A percentile compares a stretch with the other conserved stretches of the same genome.
Conservation (phyloP, 345 rosid genomes). For the Acer campestre region DNA sequence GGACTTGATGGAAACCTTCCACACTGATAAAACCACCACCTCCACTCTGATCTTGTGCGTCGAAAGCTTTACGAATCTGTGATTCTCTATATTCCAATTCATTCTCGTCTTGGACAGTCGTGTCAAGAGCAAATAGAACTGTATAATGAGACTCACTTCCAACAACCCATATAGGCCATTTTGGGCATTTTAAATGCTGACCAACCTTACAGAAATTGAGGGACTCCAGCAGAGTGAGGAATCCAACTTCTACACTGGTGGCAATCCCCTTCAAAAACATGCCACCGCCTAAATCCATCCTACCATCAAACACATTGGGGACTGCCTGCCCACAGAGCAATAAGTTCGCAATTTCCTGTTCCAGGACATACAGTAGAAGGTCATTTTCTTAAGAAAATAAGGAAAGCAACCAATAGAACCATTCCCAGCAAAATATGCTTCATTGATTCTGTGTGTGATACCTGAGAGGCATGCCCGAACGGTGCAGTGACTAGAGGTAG, state of each 20-base stretch:
- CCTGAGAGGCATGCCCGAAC: conserved; percentile 99
- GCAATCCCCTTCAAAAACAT: conserved; percentile 92
- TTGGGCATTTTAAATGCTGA: conserved; percentile 85
- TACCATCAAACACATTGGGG: conserved; percentile 92
- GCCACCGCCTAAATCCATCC: conserved; percentile 97
- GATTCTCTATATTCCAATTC: conserved; percentile 93
- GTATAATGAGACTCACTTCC: conserved; percentile 99
- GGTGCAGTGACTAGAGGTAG: conserved; percentile 95
- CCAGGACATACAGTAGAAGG: conserved; percentile 21
- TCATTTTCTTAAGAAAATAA: conserved; percentile 1
- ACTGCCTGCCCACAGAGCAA: conserved; percentile 96
- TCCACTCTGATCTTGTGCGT: conserved; percentile 95
- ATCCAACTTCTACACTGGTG: conserved; percentile 86
- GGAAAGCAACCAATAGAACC: neutral
- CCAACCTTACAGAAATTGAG: conserved; percentile 98
- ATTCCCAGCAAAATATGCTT: neutral
- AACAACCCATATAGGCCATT: conserved; percentile 99
- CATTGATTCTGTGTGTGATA: conserved; percentile 28
- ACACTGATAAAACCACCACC: conserved; percentile 98
- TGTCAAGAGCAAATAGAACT: conserved; percentile 87
- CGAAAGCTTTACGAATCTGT: conserved; percentile 85
- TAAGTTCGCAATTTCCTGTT: conserved; percentile 94
- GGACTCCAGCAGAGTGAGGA: conserved; percentile 92
- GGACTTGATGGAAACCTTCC: conserved; percentile 92
- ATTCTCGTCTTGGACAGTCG: conserved; percentile 89